A percentile compares a stretch with the other conserved stretches of the same genome.
Conservation (phyloP, 1,284 basidiomycete genomes). For the Leccinum griseonigrum region DNA sequence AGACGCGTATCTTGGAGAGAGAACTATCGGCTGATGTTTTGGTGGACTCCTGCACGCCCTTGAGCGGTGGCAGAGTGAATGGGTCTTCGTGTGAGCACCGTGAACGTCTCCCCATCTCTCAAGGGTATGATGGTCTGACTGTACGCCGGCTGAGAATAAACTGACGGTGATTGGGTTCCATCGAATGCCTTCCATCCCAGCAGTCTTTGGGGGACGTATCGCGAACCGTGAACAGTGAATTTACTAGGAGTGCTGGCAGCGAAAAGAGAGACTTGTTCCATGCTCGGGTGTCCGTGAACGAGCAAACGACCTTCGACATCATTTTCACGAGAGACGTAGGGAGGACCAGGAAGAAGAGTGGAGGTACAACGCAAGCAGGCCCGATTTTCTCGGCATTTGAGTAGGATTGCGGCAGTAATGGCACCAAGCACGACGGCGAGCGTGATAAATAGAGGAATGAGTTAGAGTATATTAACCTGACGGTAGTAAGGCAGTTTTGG, state of each 20-base stretch:
- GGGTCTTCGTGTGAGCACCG: slow-evolving; percentile 25
- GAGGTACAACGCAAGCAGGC: slow-evolving; percentile 11
- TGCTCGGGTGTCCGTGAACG: slow-evolving; percentile 17
- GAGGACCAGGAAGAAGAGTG: slow-evolving; percentile 37
- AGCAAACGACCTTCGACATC: slow-evolving; percentile 16
- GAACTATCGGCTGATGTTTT: neutral
- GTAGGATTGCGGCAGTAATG: slow-evolving; percentile 19
- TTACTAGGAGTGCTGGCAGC: slow-evolving; percentile 36
- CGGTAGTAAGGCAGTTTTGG: slow-evolving; percentile 22
- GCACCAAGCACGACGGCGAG: slow-evolving; percentile 38
- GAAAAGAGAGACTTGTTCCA: slow-evolving; percentile 24
- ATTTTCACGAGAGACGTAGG: slow-evolving; percentile 33
- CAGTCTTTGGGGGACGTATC: slow-evolving; percentile 15
- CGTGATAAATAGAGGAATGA: slow-evolving; percentile 40
- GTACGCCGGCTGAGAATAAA: slow-evolving; percentile 1
- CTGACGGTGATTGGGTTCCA: neutral
- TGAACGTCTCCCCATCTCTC: slow-evolving; percentile 27
- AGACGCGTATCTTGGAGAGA: slow-evolving; percentile 6
- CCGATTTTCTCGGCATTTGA: slow-evolving; percentile 20
- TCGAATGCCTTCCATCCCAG: slow-evolving; percentile 14
- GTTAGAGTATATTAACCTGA: slow-evolving; percentile 36
- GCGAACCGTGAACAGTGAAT: slow-evolving; percentile 31
- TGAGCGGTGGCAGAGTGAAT: neutral
- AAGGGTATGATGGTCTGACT: slow-evolving; percentile 21
- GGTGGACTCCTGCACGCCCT: neutral